These are phyloP conservation scores for Rutstroemia sp. DNA, from an alignment of 2,329 filamentous ascomycete species.

Conservation along the genomic window DNA sequence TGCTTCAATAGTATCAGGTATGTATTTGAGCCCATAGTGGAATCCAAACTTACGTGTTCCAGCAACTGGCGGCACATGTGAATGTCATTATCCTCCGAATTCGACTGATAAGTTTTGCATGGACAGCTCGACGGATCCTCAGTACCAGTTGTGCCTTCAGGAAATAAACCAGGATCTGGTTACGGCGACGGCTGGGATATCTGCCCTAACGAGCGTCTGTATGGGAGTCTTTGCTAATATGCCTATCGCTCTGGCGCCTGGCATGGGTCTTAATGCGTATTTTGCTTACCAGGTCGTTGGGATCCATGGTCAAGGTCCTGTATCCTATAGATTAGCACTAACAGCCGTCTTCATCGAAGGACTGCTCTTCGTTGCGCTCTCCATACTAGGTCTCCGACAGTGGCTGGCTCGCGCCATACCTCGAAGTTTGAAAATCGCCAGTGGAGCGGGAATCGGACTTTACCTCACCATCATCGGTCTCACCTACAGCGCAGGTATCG, in stretches of 20 bases:
- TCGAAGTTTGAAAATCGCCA: conserved; percentile 78
- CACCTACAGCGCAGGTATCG: conserved; percentile 77
- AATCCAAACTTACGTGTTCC: conserved; percentile 3
- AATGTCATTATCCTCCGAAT: conserved; percentile 9
- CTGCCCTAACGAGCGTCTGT: conserved; percentile 69
- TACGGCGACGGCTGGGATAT: conserved; percentile 77
- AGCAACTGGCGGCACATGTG: conserved; percentile 17
- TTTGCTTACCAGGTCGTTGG: conserved; percentile 76
- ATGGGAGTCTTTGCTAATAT: conserved; percentile 77
- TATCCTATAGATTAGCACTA: conserved; percentile 69
- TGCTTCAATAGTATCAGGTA: conserved; percentile 36
- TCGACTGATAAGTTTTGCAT: conserved; percentile 15
- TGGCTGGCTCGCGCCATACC: conserved; percentile 83
- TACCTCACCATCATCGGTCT: conserved; percentile 65
- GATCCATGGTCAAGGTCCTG: conserved; percentile 62
- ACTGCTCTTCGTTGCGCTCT: conserved; percentile 74
- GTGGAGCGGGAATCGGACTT: conserved; percentile 76
- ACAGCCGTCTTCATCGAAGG: conserved; percentile 88
- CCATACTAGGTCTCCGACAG: conserved; percentile 73
- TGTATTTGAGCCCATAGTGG: background rate
- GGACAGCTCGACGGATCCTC: conserved; percentile 10
- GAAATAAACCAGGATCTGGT: conserved; percentile 59
- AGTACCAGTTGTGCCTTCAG: conserved; percentile 59
- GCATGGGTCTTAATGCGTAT: conserved; percentile 81
- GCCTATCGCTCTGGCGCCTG: conserved; percentile 64